Conservation (phyloP, 2,329 filamentous ascomycete species). For the Cladosporium sp. region DNA sequence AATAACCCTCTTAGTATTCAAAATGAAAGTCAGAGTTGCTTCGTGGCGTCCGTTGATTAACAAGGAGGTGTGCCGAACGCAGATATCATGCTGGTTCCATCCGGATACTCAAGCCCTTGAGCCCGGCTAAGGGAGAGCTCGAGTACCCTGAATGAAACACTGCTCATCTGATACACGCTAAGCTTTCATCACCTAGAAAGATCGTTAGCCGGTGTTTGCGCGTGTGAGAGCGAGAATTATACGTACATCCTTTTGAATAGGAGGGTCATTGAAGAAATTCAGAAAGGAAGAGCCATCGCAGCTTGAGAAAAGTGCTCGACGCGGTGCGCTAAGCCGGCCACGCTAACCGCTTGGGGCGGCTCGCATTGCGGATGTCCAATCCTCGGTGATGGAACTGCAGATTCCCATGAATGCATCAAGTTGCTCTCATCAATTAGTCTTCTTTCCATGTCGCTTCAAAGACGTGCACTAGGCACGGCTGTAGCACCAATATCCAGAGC, state of each 20-base stretch:
- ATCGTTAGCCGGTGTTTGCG: conserved; percentile 20
- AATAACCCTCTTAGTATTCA: conserved; percentile 8
- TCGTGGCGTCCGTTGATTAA: conserved; percentile 93
- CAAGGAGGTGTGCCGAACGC: conserved; percentile 99
- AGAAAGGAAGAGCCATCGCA: conserved; percentile 20
- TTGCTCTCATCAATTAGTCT: neutral
- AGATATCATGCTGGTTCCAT: conserved; percentile 80
- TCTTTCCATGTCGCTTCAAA: neutral
- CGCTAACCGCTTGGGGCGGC: conserved; percentile 12
- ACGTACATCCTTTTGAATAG: conserved; percentile 97
- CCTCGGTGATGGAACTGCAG: neutral
- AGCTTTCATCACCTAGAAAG: conserved; percentile 95
- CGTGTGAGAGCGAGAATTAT: neutral
- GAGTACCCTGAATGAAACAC: conserved; percentile 30
- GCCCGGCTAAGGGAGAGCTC: conserved; percentile 82
- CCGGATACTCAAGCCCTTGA: conserved; percentile 75
- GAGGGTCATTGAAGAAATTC: conserved; percentile 77
- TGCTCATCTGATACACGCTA: conserved; percentile 87
- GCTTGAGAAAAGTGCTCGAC: conserved; percentile 22
- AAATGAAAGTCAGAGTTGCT: conserved; percentile 75
- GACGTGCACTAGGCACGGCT: conserved; percentile 3
- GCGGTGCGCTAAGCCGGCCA: conserved; percentile 17
- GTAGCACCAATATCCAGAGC: neutral
- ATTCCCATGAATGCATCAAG: neutral
- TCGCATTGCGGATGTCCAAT: neutral